These are phyloP conservation scores for Diaporthe vaccinii DNA, from an alignment of 2,329 filamentous ascomycete genomes.

Conservation along the genomic window DNA sequence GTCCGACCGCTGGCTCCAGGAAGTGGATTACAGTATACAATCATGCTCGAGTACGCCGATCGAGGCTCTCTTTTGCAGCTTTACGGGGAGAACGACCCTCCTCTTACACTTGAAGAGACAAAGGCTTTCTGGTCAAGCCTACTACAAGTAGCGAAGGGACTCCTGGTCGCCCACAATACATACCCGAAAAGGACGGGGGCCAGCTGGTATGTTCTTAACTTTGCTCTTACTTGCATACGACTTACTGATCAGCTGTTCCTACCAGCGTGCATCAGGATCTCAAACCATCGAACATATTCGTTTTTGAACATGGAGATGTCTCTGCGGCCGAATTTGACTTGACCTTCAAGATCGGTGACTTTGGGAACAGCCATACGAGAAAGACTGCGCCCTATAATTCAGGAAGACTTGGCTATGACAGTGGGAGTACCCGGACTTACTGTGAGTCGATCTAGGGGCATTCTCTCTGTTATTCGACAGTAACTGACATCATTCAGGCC, in stretches of 20 bases:
- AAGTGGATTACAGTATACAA: neutral
- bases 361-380: constrained; percentile 4
- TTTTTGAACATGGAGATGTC: neutral
- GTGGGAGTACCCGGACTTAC: neutral
- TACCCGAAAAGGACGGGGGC: rapidly evolving
- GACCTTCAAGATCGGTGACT: constrained; percentile 10
- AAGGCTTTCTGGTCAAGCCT: neutral
- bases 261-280: constrained; percentile 17
- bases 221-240: rapidly evolving
- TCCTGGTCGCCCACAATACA: neutral
- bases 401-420: neutral
- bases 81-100: neutral
- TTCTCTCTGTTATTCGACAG: neutral
- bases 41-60: constrained; percentile 17
- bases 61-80: neutral
- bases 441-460: neutral
- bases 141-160: neutral
- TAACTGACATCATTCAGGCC: neutral
- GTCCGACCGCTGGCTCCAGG: neutral
- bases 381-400: neutral
- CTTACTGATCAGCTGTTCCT: neutral
- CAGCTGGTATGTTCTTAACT: neutral
- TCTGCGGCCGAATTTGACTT: neutral
- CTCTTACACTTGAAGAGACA: neutral
- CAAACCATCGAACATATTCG: constrained; percentile 22